phyloP scores from a whole-genome alignment of 2,329 filamentous ascomycete genomes.

The Graphilbum ipis-grandicollis region DNA sequence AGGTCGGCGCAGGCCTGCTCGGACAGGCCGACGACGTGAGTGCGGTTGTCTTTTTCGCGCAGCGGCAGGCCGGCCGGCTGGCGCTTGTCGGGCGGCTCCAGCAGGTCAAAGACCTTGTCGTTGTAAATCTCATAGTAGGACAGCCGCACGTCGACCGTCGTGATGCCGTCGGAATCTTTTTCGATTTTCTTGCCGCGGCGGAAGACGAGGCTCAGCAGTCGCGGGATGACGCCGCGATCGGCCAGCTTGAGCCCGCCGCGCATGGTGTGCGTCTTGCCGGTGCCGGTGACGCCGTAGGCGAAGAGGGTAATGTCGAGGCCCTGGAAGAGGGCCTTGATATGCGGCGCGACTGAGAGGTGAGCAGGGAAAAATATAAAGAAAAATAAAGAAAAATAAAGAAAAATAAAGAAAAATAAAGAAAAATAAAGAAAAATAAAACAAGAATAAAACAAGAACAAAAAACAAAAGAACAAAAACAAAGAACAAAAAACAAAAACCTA shows the following conservation, averaged over 20 bases:
- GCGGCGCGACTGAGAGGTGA: slow-evolving; percentile 52
- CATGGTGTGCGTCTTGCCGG: slow-evolving; percentile 94
- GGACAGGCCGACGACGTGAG: slow-evolving; percentile 69
- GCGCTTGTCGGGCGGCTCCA: slow-evolving; percentile 76
- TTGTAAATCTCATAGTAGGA: slow-evolving; percentile 97
- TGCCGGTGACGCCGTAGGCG: slow-evolving; percentile 84
- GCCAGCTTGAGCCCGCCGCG: slow-evolving; percentile 73
- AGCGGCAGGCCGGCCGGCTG: slow-evolving; percentile 65
- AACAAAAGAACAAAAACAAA: background rate
- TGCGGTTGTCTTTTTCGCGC: slow-evolving; percentile 73
- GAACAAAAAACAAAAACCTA: slow-evolving; percentile 4
- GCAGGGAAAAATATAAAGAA: background rate
- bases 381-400: background rate
- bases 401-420: background rate
- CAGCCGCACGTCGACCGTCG: slow-evolving; percentile 54
- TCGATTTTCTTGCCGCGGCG: slow-evolving; percentile 68
- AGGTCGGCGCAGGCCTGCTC: slow-evolving; percentile 68
- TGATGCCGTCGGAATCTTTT: slow-evolving; percentile 58
- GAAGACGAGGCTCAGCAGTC: slow-evolving; percentile 72
- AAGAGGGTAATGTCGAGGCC: slow-evolving; percentile 81
- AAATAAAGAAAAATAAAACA: background rate
- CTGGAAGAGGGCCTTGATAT: slow-evolving; percentile 80
- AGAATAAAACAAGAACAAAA: background rate
- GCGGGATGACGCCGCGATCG: slow-evolving; percentile 75
- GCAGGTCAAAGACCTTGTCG: slow-evolving; percentile 83